phyloP scores from a whole-genome alignment of 139 green algal genomes.

The Chlamydomonas urium region DNA sequence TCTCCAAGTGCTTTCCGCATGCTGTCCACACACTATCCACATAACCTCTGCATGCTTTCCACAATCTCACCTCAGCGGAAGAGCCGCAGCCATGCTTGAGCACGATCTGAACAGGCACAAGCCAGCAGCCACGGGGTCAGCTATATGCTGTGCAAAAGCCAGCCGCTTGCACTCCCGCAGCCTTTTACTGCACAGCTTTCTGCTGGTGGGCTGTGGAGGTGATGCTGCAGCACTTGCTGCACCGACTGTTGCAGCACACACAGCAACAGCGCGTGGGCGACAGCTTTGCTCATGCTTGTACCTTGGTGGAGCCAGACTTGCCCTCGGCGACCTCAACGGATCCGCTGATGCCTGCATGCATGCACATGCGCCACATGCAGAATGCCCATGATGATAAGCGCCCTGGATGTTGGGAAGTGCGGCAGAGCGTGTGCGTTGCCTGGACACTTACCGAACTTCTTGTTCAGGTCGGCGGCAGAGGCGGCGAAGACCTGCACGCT shows the following conservation, averaged over 20 bases:
- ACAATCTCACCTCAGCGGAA: conserved; percentile 58
- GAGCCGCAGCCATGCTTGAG: conserved; percentile 71
- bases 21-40: no score
- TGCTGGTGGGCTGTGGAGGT: no score
- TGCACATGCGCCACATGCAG: not conserved
- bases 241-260: no score
- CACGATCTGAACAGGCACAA: conserved; percentile 50
- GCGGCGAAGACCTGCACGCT: not conserved
- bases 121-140: conserved; percentile 11
- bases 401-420: not conserved
- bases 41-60: no score
- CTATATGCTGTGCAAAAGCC: no score
- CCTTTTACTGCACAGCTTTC: no score
- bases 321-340: conserved; percentile 63
- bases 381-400: not conserved
- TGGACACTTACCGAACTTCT: conserved; percentile 22
- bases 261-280: no score
- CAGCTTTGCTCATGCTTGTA: no score
- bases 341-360: conserved; percentile 61
- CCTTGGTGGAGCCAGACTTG: conserved; percentile 21
- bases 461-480: conserved; percentile 8
- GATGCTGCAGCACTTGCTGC: no score
- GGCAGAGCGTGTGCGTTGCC: not conserved
- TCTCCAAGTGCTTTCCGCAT: no score
- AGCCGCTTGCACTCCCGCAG: no score